phyloP scores from a whole-genome alignment of 2,329 filamentous ascomycete genomes.

The Hirsutella thompsonii region DNA sequence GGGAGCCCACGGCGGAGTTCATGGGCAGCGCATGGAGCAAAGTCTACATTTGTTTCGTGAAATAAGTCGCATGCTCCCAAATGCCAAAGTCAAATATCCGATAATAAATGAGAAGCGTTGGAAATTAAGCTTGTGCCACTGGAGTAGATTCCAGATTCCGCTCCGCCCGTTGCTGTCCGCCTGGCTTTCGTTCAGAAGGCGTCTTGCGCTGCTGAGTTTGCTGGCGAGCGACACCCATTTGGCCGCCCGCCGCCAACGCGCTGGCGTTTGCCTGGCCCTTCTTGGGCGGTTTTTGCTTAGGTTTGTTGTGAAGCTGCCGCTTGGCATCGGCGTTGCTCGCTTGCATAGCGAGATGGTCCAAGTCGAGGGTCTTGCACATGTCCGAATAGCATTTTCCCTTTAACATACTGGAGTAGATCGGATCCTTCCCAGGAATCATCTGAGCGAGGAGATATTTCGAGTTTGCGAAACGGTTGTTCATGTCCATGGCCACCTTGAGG shows the following conservation, averaged over 20 bases:
- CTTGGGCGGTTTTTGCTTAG: slow-evolving; percentile 19
- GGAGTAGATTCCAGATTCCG: slow-evolving; percentile 13
- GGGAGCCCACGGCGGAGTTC: too few species aligned
- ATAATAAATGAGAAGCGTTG: neutral
- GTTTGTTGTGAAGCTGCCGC: slow-evolving; percentile 45
- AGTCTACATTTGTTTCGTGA: too few species aligned
- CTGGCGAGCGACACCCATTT: slow-evolving; percentile 26
- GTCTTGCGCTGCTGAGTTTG: slow-evolving; percentile 18
- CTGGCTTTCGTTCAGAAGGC: slow-evolving; percentile 20
- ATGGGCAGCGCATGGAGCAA: too few species aligned
- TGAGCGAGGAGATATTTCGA: slow-evolving; percentile 85
- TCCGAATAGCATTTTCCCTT: slow-evolving; percentile 59
- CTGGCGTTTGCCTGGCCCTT: slow-evolving; percentile 20
- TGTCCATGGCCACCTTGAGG: slow-evolving; percentile 56
- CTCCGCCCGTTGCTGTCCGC: slow-evolving; percentile 7
- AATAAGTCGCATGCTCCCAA: too few species aligned
- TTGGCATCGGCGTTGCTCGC: slow-evolving; percentile 54
- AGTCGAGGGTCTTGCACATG: slow-evolving; percentile 50
- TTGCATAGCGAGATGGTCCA: slow-evolving; percentile 47
- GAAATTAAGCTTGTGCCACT: slow-evolving; percentile 8
- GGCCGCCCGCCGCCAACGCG: slow-evolving; percentile 35
- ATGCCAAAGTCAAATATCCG: too few species aligned
- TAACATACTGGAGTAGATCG: slow-evolving; percentile 48
- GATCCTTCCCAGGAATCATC: slow-evolving; percentile 69
- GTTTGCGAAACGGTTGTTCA: slow-evolving; percentile 81